Percentiles rank a stretch among this genome's conserved stretches.
Conservation (phyloP, 2,329 filamentous ascomycete genomes). For the Zelopaecilomyces penicillatus region DNA sequence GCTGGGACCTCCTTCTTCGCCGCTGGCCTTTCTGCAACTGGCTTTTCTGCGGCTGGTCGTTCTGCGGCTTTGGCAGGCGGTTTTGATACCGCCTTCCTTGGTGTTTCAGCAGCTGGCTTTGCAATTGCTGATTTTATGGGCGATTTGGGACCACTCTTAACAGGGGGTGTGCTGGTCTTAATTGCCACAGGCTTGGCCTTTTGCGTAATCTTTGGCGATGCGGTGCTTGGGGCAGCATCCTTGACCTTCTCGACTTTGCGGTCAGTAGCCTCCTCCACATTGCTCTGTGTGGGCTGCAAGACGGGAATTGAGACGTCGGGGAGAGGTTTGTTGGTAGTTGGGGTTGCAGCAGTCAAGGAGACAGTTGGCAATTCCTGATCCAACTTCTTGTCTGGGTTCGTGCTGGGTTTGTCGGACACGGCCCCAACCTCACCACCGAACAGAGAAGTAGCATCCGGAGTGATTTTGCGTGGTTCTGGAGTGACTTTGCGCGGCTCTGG, state of each 20-base stretch:
- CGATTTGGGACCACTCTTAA: conserved; percentile 15
- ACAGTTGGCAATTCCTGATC: conserved; percentile 29
- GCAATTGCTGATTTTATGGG: conserved; percentile 13
- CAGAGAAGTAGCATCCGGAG: no score
- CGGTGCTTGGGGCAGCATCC: not conserved
- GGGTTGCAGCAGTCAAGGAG: conserved; percentile 22
- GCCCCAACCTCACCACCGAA: conserved; percentile 10
- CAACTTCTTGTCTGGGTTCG: conserved; percentile 32
- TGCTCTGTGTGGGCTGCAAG: not conserved
- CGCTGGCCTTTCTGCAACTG: conserved; percentile 13
- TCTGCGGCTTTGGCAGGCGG: conserved; percentile 15
- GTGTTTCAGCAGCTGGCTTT: conserved; percentile 16
- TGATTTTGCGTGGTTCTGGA: no score
- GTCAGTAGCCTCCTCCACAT: not conserved
- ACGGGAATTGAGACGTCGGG: no score
- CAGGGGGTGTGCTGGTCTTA: conserved; percentile 14
- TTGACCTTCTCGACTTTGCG: not conserved
- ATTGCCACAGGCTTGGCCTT: conserved; percentile 13
- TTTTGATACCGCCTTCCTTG: conserved; percentile 22
- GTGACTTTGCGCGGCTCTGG: no score
- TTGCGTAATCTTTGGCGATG: conserved; percentile 3
- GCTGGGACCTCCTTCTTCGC: conserved; percentile 27
- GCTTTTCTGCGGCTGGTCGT: not conserved
- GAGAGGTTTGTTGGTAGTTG: conserved; percentile 9
- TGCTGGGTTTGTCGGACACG: conserved; percentile 25